phyloP scores from a whole-genome alignment of 2,329 filamentous ascomycete species.

The Thelonectria discophora region DNA sequence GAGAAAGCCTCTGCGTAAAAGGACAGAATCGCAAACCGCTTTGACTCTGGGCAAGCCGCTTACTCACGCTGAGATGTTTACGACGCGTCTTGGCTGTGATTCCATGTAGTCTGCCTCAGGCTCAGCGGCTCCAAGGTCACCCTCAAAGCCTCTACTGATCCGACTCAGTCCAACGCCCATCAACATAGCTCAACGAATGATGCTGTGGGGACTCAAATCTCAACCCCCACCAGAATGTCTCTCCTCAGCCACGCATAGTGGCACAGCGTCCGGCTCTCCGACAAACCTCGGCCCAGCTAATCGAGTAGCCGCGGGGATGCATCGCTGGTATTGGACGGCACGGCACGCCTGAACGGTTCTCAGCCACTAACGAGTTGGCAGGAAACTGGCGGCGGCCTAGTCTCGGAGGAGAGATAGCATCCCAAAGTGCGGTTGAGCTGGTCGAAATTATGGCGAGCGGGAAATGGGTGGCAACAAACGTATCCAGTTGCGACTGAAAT shows the following conservation, averaged over 20 bases:
- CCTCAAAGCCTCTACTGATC: background rate
- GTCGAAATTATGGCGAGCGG: background rate
- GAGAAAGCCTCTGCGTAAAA: background rate
- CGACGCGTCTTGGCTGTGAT: no score
- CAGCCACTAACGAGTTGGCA: background rate
- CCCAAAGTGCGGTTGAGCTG: background rate
- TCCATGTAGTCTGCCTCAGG: background rate
- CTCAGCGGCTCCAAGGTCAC: background rate
- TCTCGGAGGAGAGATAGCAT: background rate
- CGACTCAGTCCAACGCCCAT: slow-evolving; percentile 3
- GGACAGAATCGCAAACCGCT: slow-evolving; percentile 7
- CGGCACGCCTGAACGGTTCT: slow-evolving; percentile 16
- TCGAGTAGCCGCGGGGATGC: slow-evolving; percentile 4
- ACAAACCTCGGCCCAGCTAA: background rate
- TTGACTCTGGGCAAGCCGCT: no score
- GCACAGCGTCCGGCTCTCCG: background rate
- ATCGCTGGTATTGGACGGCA: slow-evolving; percentile 7
- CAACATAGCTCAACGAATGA: background rate
- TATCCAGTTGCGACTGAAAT: slow-evolving; percentile 1
- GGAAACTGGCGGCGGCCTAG: background rate
- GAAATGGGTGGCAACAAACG: background rate
- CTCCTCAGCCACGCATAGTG: background rate
- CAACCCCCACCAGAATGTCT: background rate
- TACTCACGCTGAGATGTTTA: no score
- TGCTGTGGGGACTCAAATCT: background rate